phyloP scores from a whole-genome alignment of 2,329 filamentous ascomycete species.

The Phyllosticta citribraziliensis region DNA sequence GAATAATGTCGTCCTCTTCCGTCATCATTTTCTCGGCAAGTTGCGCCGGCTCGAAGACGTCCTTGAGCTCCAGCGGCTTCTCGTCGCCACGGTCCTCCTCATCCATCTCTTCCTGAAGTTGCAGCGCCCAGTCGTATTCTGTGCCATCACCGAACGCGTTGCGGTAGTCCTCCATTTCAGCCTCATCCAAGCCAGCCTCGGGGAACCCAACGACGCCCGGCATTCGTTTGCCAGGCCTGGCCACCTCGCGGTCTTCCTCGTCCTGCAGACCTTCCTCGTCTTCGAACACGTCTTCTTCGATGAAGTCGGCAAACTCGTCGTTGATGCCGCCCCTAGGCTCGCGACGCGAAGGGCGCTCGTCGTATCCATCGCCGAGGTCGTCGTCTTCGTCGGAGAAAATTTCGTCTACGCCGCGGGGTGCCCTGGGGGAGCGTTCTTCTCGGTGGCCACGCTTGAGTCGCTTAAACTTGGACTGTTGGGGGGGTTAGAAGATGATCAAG shows the following conservation, averaged over 20 bases:
- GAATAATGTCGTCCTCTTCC: conserved; percentile 87
- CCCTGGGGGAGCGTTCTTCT: conserved; percentile 52
- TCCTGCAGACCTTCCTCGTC: conserved; percentile 71
- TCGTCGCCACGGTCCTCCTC: conserved; percentile 71
- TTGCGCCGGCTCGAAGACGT: conserved; percentile 96
- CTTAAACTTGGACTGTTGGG: conserved; percentile 75
- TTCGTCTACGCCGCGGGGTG: conserved; percentile 68
- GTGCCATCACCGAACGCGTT: conserved; percentile 91
- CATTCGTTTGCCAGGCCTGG: conserved; percentile 63
- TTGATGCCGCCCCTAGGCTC: conserved; percentile 18
- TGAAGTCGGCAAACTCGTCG: conserved; percentile 60
- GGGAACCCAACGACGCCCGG: conserved; percentile 61
- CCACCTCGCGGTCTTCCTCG: conserved; percentile 76
- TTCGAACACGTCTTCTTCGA: conserved; percentile 64
- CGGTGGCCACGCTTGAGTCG: conserved; percentile 86
- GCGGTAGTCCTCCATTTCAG: conserved; percentile 90
- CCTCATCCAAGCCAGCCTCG: conserved; percentile 78
- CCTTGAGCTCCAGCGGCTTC: conserved; percentile 83
- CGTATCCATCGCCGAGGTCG: conserved; percentile 45
- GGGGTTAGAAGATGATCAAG: conserved; percentile 2
- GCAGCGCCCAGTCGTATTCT: conserved; percentile 91
- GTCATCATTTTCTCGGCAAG: conserved; percentile 90
- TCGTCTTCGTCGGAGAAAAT: conserved; percentile 97
- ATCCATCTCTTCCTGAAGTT: conserved; percentile 73
- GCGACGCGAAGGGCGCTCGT: conserved; percentile 21